Evolutionary conservation across 768 basidiomycete species (phyloP), one percentile per base, ranked within the genome.

Genomic region (Termitomyces sp.): DNA sequence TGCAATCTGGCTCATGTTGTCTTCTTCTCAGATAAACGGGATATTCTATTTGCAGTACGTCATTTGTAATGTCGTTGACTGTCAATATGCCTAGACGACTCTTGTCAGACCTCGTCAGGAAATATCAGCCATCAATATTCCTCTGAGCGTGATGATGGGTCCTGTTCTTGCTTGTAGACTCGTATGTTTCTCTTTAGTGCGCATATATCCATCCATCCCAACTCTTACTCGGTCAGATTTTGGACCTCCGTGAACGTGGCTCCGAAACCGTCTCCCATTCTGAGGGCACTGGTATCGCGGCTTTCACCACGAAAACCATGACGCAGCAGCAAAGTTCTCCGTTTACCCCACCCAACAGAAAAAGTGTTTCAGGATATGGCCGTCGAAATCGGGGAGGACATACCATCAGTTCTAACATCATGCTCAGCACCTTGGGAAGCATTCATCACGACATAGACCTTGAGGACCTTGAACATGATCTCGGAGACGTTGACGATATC

Each of bases 41-140:
- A 86, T 91, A 36, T 91, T 91, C 68, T 92, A 91, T 69, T 79
- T 92, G n/a, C 90, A 91, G 88, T 89, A 63, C 62, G 85, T 55
- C 24, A 11, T 22, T n/a, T 11, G 32, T 10, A 48, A 1, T 41
- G 5, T 48, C 10, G 11, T 26, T 14, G 52, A 52, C 11, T 40
- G 3, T 22, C 36, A 35, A 11, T n/a, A 30, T 47, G 26, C 38
- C 18, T 35, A 38, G 16, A 47, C 43, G 53, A 38, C n/a, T 38
- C 4, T 47, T 32, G 43, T 47, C 43, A 91, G 88, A 75, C 89
- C 88, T 51, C 87, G 86, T 56, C 88, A 90, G 70, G 86, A 82
- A 22, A 90, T 91, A 62, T 90, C 89, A 24, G 90, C 90, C 18
- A 85, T 92, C 66, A 89, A 89, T 63, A 92, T 92, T 63, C 90